These are phyloP conservation scores for Rutstroemia sp. DNA, from an alignment of 2,329 filamentous ascomycete species.

Conservation along the genomic window DNA sequence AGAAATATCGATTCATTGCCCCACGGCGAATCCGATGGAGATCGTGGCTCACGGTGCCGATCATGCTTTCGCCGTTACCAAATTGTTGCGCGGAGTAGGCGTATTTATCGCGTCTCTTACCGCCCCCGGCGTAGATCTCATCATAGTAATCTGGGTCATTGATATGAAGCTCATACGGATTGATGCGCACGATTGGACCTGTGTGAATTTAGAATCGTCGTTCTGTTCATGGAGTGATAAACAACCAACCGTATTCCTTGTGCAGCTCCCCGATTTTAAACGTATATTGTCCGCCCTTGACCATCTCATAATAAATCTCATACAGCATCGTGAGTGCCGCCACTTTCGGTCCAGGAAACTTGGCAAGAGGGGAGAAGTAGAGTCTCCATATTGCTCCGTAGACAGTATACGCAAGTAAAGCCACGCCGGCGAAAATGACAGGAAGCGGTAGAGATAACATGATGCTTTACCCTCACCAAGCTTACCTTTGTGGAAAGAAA, in stretches of 20 bases:
- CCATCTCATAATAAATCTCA: slow-evolving; percentile 35
- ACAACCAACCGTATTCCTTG: slow-evolving; percentile 29
- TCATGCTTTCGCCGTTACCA: slow-evolving; percentile 4
- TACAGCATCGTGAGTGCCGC: slow-evolving; percentile 28
- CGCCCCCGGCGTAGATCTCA: slow-evolving; percentile 31
- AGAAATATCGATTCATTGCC: slow-evolving; percentile 19
- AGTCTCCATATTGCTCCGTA: slow-evolving; percentile 22
- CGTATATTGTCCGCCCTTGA: slow-evolving; percentile 36
- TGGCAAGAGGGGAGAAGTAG: slow-evolving; percentile 29
- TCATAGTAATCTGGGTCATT: slow-evolving; percentile 32
- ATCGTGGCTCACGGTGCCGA: slow-evolving; percentile 16
- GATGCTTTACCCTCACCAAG: too few species aligned
- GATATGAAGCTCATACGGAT: slow-evolving; percentile 35
- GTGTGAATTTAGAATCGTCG: not conserved
- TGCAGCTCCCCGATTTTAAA: slow-evolving; percentile 37
- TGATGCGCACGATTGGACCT: slow-evolving; percentile 31
- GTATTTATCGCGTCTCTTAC: slow-evolving; percentile 12
- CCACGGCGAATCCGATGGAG: slow-evolving; percentile 15
- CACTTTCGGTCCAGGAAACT: slow-evolving; percentile 29
- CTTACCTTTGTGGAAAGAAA: too few species aligned
- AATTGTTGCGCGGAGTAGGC: slow-evolving; percentile 9
- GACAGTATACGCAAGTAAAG: not conserved
- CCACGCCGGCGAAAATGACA: not conserved
- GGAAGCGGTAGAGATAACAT: not conserved
- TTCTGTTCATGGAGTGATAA: not conserved